Conservation (phyloP, 2,329 filamentous ascomycete species). For the Pseudogymnoascus sp. region DNA sequence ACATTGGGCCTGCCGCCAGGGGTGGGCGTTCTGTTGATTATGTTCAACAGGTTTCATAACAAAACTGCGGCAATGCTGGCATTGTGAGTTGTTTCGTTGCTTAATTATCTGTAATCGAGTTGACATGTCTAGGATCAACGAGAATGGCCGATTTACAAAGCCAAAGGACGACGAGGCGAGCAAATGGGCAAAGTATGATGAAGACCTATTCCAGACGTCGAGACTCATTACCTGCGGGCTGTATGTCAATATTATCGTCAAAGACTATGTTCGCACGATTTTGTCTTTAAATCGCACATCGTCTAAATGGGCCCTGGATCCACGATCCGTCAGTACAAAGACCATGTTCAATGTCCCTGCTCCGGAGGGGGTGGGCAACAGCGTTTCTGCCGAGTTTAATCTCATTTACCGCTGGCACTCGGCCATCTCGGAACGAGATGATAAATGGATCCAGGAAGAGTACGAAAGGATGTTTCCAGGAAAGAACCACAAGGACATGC, state of each 20-base stretch:
- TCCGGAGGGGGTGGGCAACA: constrained; percentile 67
- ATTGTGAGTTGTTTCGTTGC: constrained; percentile 26
- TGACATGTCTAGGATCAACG: constrained; percentile 56
- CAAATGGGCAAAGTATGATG: constrained; percentile 60
- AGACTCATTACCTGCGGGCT: constrained; percentile 65
- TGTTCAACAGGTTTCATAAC: constrained; percentile 83
- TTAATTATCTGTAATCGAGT: constrained; percentile 6
- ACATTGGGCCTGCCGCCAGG: constrained; percentile 63
- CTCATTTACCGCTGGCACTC: constrained; percentile 84
- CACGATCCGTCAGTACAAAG: constrained; percentile 57
- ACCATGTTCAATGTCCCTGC: constrained; percentile 41
- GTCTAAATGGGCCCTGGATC: constrained; percentile 58
- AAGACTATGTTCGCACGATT: constrained; percentile 69
- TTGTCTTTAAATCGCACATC: constrained; percentile 25
- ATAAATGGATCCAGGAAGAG: constrained; percentile 68
- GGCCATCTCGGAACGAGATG: constrained; percentile 64
- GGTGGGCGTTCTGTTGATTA: constrained; percentile 61
- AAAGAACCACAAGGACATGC: constrained; percentile 42
- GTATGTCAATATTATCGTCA: constrained; percentile 69
- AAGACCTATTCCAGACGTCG: constrained; percentile 72
- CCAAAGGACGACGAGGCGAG: constrained; percentile 46
- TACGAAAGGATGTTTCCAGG: constrained; percentile 53
- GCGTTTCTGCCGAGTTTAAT: constrained; percentile 83
- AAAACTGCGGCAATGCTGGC: constrained; percentile 71
- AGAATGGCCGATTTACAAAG: constrained; percentile 65